phyloP scores from a whole-genome alignment of 2,329 filamentous ascomycete species.

The Ascochyta lentis region DNA sequence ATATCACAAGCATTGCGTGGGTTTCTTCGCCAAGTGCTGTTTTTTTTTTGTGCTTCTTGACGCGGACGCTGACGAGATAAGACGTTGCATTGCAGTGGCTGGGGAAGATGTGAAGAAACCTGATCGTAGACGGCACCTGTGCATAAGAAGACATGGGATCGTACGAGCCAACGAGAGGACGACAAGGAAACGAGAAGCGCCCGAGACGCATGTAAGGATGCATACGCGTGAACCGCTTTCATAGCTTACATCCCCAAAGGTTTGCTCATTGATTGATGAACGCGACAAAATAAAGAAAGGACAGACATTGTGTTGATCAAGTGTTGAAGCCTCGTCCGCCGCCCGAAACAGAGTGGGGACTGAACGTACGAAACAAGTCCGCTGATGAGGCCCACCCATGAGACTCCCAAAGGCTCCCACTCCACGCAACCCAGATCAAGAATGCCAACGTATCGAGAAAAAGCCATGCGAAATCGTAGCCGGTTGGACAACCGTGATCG shows the following conservation, averaged over 20 bases:
- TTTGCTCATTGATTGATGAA: slow-evolving; percentile 29
- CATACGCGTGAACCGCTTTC: slow-evolving; percentile 27
- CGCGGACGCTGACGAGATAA: neutral
- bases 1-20: neutral
- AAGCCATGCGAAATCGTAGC: slow-evolving; percentile 20
- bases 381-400: slow-evolving; percentile 10
- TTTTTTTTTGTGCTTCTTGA: neutral
- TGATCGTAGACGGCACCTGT: neutral
- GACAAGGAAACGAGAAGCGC: slow-evolving; percentile 5
- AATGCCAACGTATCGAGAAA: slow-evolving; percentile 22
- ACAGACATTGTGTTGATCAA: slow-evolving; percentile 35
- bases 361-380: slow-evolving; percentile 22
- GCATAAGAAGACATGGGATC: neutral
- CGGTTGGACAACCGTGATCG: slow-evolving; percentile 32
- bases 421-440: slow-evolving; percentile 24
- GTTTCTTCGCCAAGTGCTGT: no score
- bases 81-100: neutral
- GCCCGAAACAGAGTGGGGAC: slow-evolving; percentile 14
- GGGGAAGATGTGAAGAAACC: neutral
- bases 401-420: slow-evolving; percentile 17
- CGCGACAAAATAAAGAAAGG: slow-evolving; percentile 36
- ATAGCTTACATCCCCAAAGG: slow-evolving; percentile 28
- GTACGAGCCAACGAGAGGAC: neutral
- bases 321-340: slow-evolving; percentile 19
- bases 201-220: slow-evolving; percentile 2